Conservation (phyloP, 768 basidiomycete genomes). For the Lactifluus hygrophoroides region DNA sequence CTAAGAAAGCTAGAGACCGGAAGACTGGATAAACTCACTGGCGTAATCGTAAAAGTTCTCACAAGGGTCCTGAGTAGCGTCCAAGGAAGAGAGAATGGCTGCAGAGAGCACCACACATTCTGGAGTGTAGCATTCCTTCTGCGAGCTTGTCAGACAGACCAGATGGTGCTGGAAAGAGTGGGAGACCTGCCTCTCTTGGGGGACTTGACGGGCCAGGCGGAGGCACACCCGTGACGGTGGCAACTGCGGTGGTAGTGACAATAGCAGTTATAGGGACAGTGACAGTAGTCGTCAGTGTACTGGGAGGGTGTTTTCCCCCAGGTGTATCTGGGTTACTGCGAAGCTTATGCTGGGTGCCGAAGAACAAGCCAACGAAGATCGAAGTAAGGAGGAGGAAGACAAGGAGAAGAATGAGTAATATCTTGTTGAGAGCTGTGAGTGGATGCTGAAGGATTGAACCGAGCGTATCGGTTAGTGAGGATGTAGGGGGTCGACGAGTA, state of each 20-base stretch:
- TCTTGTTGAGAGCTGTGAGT: conserved; percentile 74
- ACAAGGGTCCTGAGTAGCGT: conserved; percentile 82
- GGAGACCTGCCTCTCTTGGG: conserved; percentile 34
- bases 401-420: conserved; percentile 68
- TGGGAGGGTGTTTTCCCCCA: conserved; percentile 31
- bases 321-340: conserved; percentile 38
- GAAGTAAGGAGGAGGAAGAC: conserved; percentile 74
- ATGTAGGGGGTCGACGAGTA: conserved; percentile 23
- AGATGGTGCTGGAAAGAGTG: background rate
- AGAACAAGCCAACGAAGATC: conserved; percentile 89
- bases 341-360: conserved; percentile 77
- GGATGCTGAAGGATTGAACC: conserved; percentile 61
- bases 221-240: conserved; percentile 25
- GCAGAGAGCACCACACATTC: conserved; percentile 81
- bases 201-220: conserved; percentile 34
- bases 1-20: background rate
- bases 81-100: conserved; percentile 70
- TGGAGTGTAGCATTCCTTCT: conserved; percentile 66
- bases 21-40: conserved; percentile 46
- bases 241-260: conserved; percentile 32
- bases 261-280: conserved; percentile 31
- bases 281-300: conserved; percentile 34
- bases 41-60: conserved; percentile 92
- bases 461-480: conserved; percentile 39
- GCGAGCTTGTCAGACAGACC: conserved; percentile 3